Conservation (phyloP, 2,329 filamentous ascomycete species). For the Arachnomyces sp. region DNA sequence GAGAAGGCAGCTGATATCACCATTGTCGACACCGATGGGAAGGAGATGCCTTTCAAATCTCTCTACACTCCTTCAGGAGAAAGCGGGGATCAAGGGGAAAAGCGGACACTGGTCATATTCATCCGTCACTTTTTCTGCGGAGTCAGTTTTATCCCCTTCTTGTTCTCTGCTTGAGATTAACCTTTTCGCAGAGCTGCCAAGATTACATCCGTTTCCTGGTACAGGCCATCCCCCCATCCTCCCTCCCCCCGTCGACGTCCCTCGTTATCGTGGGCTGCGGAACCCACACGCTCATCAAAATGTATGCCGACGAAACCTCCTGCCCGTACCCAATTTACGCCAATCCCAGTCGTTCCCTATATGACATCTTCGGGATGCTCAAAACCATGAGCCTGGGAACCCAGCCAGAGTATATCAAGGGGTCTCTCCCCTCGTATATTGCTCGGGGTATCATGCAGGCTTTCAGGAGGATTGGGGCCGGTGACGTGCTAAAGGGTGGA, state of each 20-base stretch:
- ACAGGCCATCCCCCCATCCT: slow-evolving; percentile 45
- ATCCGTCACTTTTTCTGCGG: slow-evolving; percentile 75
- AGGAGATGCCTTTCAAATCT: slow-evolving; percentile 53
- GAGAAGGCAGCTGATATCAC: slow-evolving; percentile 10
- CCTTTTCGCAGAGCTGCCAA: slow-evolving; percentile 56
- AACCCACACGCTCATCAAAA: slow-evolving; percentile 56
- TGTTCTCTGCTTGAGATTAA: background rate
- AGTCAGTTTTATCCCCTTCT: slow-evolving; percentile 40
- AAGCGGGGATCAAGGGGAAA: slow-evolving; percentile 20
- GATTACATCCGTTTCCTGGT: slow-evolving; percentile 61
- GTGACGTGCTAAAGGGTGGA: slow-evolving; percentile 55
- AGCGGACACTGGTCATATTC: slow-evolving; percentile 61
- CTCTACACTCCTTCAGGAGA: slow-evolving; percentile 38
- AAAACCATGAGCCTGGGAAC: slow-evolving; percentile 54
- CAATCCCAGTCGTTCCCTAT: slow-evolving; percentile 61
- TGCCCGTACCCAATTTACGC: slow-evolving; percentile 68
- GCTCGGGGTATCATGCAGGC: slow-evolving; percentile 49
- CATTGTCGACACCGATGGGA: slow-evolving; percentile 54
- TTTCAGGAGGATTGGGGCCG: slow-evolving; percentile 49
- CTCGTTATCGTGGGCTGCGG: slow-evolving; percentile 67
- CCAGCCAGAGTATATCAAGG: slow-evolving; percentile 57
- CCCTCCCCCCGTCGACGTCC: slow-evolving; percentile 48
- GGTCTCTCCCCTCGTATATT: slow-evolving; percentile 38
- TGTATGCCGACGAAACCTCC: slow-evolving; percentile 54
- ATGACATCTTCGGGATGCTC: slow-evolving; percentile 60